Conservation (phyloP, 495 filamentous ascomycete species). For the Podospora conica region DNA sequence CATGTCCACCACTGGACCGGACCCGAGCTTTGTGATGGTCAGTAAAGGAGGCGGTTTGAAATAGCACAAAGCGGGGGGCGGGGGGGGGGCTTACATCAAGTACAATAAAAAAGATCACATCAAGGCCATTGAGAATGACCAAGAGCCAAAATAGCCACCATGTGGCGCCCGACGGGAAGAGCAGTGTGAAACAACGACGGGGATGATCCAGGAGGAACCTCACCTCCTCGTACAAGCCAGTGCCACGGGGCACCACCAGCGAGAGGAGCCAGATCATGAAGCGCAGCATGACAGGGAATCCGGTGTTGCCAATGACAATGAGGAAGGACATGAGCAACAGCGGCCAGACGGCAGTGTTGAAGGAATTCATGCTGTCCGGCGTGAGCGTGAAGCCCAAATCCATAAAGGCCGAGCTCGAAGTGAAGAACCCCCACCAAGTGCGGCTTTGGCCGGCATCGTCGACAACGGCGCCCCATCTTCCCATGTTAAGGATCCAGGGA, state of each 20-base stretch:
- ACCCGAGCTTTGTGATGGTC: slow-evolving; percentile 51
- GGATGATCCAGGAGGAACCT: slow-evolving; percentile 90
- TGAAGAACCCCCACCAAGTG: slow-evolving; percentile 91
- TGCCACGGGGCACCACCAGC: slow-evolving; percentile 50
- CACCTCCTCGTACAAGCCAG: slow-evolving; percentile 76
- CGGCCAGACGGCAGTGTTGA: slow-evolving; percentile 67
- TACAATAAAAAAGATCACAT: slow-evolving; percentile 83
- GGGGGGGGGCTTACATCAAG: slow-evolving; percentile 60
- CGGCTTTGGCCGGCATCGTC: slow-evolving; percentile 53
- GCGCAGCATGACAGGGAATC: slow-evolving; percentile 87
- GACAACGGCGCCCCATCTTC: slow-evolving; percentile 55
- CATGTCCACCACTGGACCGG: slow-evolving; percentile 52
- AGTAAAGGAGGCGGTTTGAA: not conserved
- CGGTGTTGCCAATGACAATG: slow-evolving; percentile 90
- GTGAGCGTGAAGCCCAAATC: slow-evolving; percentile 84
- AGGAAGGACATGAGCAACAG: slow-evolving; percentile 71
- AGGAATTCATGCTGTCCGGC: slow-evolving; percentile 87
- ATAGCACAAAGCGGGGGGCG: not conserved
- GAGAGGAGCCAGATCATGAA: slow-evolving; percentile 77
- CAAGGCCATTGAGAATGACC: slow-evolving; percentile 71
- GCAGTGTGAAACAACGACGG: slow-evolving; percentile 85
- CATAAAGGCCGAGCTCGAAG: slow-evolving; percentile 76
- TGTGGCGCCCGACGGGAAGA: slow-evolving; percentile 85
- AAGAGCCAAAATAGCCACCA: slow-evolving; percentile 93
- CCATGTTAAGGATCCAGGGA: slow-evolving; percentile 68